Evolutionary conservation across 129 eudicot species (phyloP).

Genomic region (Pseudognaphalium luteoalbum): DNA sequence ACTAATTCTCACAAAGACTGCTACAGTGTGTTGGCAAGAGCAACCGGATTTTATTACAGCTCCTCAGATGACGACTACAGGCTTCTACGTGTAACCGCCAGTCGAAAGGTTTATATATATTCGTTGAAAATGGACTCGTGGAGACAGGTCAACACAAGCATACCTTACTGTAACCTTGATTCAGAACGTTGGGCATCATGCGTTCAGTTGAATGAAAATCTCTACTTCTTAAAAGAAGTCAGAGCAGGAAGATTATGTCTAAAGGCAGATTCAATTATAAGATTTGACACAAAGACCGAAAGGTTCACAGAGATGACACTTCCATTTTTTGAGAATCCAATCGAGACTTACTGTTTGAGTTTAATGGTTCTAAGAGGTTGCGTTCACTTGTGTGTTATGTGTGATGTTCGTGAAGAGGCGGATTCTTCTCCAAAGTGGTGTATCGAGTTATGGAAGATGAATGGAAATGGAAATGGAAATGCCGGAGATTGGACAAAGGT

Average conservation of each 20-base stretch:
- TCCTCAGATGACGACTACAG: conserved; percentile 13
- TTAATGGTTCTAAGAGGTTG: conserved; percentile 1
- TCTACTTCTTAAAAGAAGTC: not conserved
- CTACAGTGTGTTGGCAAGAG: not conserved
- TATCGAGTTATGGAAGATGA: conserved; percentile 6
- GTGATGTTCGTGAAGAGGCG: not conserved
- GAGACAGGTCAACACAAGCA: not conserved
- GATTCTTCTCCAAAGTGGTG: not conserved
- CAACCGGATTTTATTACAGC: not conserved
- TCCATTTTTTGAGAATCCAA: not conserved
- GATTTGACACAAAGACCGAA: not conserved
- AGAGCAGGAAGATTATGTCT: not conserved
- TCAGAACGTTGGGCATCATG: not conserved
- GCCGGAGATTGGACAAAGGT: conserved; percentile 10
- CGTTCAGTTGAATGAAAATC: not conserved
- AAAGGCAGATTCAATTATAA: not conserved
- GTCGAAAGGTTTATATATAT: conserved; percentile 5
- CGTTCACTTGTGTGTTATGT: not conserved
- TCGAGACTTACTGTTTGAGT: not conserved
- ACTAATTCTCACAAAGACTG: not conserved
- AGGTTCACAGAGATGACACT: not conserved
- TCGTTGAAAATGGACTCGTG: conserved; percentile 3
- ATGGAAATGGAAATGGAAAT: not conserved
- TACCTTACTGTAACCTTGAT: too few relatives aligned
- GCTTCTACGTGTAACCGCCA: not conserved